These are phyloP conservation scores for Prunus armeniaca DNA, from an alignment of 306 rosid genomes.

Conservation along the genomic window DNA sequence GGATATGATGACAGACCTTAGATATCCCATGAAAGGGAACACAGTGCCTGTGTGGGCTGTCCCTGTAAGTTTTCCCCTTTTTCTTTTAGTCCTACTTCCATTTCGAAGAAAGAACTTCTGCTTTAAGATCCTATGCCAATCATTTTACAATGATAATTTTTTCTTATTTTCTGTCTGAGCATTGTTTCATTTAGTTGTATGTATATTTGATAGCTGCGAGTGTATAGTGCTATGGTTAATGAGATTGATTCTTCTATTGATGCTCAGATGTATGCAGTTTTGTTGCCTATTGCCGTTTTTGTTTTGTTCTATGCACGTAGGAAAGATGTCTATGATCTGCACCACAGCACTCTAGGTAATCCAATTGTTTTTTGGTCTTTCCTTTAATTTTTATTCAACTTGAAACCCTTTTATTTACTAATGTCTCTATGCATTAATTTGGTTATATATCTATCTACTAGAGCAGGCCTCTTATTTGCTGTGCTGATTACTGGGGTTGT, in stretches of 20 bases:
- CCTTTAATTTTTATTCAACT: not conserved
- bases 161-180: not conserved
- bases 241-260: slow-evolving; percentile 13
- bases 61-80: slow-evolving; percentile 50
- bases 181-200: not conserved
- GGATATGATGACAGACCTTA: slow-evolving; percentile 91
- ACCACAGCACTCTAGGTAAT: slow-evolving; percentile 77
- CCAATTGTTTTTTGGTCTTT: not conserved
- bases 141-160: not conserved
- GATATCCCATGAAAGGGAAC: slow-evolving; percentile 69
- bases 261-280: slow-evolving; percentile 68
- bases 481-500: slow-evolving; percentile 71
- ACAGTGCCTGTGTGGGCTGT: slow-evolving; percentile 95
- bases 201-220: not conserved
- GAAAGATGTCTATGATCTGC: slow-evolving; percentile 87
- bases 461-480: slow-evolving; percentile 75
- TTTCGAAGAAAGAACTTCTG: not conserved
- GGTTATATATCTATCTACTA: not conserved
- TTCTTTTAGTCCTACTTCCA: not conserved
- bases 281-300: slow-evolving; percentile 73
- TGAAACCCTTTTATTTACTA: not conserved
- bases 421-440: not conserved
- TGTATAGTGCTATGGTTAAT: not conserved
- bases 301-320: slow-evolving; percentile 60
- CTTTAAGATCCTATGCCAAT: not conserved